phyloP scores from a whole-genome alignment of 306 rosid species.

The Cicer judaicum region DNA sequence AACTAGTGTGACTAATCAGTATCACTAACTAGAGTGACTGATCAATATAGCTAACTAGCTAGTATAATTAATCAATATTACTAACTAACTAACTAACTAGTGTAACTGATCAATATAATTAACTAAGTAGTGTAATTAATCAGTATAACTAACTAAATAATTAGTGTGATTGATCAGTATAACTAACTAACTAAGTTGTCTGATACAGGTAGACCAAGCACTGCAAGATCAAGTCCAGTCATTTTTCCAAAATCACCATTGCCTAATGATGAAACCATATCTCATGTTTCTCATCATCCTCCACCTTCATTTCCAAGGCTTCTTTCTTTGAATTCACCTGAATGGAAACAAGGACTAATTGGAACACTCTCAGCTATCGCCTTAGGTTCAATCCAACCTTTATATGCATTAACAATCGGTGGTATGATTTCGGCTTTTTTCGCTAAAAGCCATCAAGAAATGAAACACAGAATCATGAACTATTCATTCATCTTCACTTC shows the following conservation, averaged over 20 bases:
- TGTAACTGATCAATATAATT: too few relatives aligned
- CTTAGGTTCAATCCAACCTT: constrained; percentile 85
- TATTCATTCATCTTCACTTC: constrained; percentile 71
- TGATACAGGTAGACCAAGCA: constrained; percentile 59
- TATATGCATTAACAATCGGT: constrained; percentile 85
- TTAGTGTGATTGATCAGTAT: too few relatives aligned
- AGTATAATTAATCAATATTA: too few relatives aligned
- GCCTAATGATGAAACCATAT: constrained; percentile 30
- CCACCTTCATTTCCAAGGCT: constrained; percentile 78
- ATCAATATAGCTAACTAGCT: too few relatives aligned
- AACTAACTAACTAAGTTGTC: too few relatives aligned
- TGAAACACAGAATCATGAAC: constrained; percentile 66
- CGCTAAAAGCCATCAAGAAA: constrained; percentile 72
- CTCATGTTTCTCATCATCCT: constrained; percentile 48
- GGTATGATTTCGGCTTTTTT: constrained; percentile 95
- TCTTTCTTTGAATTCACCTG: constrained; percentile 72
- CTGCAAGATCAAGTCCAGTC: constrained; percentile 77
- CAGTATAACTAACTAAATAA: too few relatives aligned
- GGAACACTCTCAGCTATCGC: constrained; percentile 81
- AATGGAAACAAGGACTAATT: constrained; percentile 85
- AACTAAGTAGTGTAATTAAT: too few relatives aligned
- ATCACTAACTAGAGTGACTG: too few relatives aligned
- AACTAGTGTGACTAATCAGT: too few relatives aligned
- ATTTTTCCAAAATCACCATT: constrained; percentile 67
- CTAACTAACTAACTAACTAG: too few relatives aligned